Conservation (phyloP, 805 yeast genomes). For the Ascoidea rubescens region DNA sequence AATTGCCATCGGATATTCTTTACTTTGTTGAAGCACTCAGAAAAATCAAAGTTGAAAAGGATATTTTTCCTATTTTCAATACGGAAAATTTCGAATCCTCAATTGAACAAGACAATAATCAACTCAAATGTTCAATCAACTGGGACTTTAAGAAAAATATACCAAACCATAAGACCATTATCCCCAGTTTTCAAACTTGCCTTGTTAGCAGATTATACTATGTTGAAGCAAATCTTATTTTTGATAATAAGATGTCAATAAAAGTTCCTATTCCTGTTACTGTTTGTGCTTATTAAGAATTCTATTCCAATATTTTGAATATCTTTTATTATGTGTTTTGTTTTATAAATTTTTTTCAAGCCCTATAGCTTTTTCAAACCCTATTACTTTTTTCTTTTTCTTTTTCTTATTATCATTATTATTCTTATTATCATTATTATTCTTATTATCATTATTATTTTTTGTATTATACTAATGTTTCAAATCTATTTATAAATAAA, state of each 20-base stretch:
- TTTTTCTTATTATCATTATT: too few species aligned
- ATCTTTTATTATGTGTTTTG: too few species aligned
- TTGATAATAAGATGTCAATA: constrained; percentile 13
- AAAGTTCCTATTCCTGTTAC: neutral
- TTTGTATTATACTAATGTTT: too few species aligned
- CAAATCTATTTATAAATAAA: too few species aligned
- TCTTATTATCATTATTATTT: too few species aligned
- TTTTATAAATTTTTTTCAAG: too few species aligned
- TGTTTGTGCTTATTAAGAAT: too few species aligned
- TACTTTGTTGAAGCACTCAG: neutral
- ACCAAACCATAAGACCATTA: constrained; percentile 12
- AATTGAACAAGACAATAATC: neutral
- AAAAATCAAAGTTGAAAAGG: neutral
- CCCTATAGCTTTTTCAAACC: too few species aligned
- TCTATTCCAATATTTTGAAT: too few species aligned
- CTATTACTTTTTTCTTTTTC: too few species aligned
- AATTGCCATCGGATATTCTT: neutral
- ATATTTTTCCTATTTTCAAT: too few species aligned
- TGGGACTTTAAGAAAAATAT: neutral
- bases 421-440: too few species aligned
- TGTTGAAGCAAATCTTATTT: neutral
- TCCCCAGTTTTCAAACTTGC: constrained; percentile 28
- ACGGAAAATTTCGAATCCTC: neutral
- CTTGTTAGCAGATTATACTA: constrained; percentile 24
- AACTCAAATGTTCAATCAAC: neutral